Base-by-base conservation (phyloP, 768 basidiomycete species). In the Leccinum arenicola region DNA sequence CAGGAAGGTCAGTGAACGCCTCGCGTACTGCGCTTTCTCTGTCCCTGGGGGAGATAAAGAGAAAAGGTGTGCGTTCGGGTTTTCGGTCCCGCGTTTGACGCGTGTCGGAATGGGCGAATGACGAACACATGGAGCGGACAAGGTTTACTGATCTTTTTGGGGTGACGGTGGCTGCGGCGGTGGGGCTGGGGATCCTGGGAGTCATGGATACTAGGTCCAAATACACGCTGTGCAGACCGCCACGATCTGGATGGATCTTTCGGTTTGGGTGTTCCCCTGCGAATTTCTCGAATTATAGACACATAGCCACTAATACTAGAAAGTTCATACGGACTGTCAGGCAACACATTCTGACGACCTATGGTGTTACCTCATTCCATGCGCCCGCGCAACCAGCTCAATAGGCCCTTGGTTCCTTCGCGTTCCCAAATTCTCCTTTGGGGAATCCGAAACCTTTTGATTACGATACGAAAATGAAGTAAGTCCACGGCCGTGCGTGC, bases 341-440 rank as follows among this genome's bases (percentile, higher is more conserved):
- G 33, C 29, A 29, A 29, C 29, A 29, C 29, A 54, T 51, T 3
- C 6, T 11, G 10, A 11, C 31, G 31, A 3, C n/a, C 4, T 8
- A 25, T 2, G 17, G 25, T 11, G 5, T 60, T 19, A 19, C 55
- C 27, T 75, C 66, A 85, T 62, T 90, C 88, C 50, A 92, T 80
- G 61, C 91, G 79, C 17, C 87, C 88, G 54, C 87, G 79, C 66
- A 93, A 70, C 91, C 91, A 93, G 59, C 81, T 86, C 75, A 92
- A 66, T 55, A 93, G 66, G 2, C 91, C 91, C 64, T 89, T 91
- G 19, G 90, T 92, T 2, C 91, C 91, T 67, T 93, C 91, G 50
- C 90, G 78, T 70, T 93, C 92, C 91, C 91, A 94, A 10, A 94
- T 86, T 21, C 87, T 79, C 61, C 91, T 78, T 58, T 86, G 84